phyloP scores from a whole-genome alignment of 805 yeast genomes.

The Lipomyces mesembrius region DNA sequence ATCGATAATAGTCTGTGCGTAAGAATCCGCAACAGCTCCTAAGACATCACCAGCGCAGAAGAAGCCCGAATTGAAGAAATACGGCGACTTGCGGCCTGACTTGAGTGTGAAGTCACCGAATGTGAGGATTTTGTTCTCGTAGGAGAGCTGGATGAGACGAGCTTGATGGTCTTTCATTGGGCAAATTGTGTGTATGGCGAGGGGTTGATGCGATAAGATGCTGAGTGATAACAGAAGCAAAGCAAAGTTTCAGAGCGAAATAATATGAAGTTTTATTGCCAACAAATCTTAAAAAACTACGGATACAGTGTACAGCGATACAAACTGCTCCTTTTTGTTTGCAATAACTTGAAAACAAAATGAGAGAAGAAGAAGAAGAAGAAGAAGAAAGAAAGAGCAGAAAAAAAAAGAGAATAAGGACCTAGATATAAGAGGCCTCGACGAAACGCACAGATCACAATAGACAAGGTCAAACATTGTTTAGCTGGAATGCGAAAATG shows the following conservation, averaged over 20 bases:
- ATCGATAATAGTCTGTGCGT: conserved; percentile 83
- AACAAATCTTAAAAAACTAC: neutral
- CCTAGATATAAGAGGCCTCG: neutral
- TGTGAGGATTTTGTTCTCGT: conserved; percentile 78
- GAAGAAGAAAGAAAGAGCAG: neutral
- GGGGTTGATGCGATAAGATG: neutral
- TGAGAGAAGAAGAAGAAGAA: neutral
- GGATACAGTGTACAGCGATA: conserved; percentile 3
- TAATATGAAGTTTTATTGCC: neutral
- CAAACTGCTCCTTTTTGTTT: conserved; percentile 3
- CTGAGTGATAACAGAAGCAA: neutral
- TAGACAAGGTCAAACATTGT: neutral
- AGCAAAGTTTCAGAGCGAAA: neutral
- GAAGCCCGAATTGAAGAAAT: conserved; percentile 91
- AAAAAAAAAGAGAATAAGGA: neutral
- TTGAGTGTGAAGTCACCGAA: conserved; percentile 90
- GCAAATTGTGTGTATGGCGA: neutral
- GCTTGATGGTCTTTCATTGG: conserved; percentile 37
- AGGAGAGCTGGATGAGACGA: conserved; percentile 76
- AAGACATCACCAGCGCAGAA: conserved; percentile 80
- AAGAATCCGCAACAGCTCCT: conserved; percentile 81
- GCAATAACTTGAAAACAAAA: neutral
- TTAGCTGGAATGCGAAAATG: neutral
- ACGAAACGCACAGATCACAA: neutral
- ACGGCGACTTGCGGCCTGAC: conserved; percentile 93